phyloP scores from a whole-genome alignment of 2,329 filamentous ascomycete genomes.

The Fusarium sp. region DNA sequence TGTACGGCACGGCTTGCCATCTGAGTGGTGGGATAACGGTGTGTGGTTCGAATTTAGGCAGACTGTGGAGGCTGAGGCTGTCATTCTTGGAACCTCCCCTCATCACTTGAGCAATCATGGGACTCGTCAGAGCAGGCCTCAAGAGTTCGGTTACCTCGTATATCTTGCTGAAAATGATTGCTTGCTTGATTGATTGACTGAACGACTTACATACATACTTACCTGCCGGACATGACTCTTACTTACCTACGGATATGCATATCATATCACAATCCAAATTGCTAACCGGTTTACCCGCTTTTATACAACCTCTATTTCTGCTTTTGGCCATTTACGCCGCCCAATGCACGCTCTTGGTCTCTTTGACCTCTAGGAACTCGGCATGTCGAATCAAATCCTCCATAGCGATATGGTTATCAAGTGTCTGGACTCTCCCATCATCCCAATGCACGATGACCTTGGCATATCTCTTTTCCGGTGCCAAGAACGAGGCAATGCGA shows the following conservation, averaged over 20 bases:
- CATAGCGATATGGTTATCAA: slow-evolving; percentile 40
- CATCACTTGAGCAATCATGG: slow-evolving; percentile 28
- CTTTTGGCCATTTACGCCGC: not conserved
- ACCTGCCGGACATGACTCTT: not conserved
- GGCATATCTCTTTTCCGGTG: slow-evolving; percentile 37
- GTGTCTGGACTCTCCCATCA: slow-evolving; percentile 40
- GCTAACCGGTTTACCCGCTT: not conserved
- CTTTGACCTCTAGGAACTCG: slow-evolving; percentile 42
- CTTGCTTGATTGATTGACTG: not conserved
- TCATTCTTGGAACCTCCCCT: slow-evolving; percentile 24
- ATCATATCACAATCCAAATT: not conserved
- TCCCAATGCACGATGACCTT: slow-evolving; percentile 49
- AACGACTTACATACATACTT: not conserved
- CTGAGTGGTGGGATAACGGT: slow-evolving; percentile 21
- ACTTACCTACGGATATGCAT: not conserved
- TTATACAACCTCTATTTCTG: slow-evolving; percentile 7
- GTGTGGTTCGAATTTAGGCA: slow-evolving; percentile 39
- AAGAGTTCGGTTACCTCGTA: slow-evolving; percentile 11
- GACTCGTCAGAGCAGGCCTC: slow-evolving; percentile 10
- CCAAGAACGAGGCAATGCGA: slow-evolving; percentile 42
- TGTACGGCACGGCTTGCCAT: slow-evolving; percentile 28
- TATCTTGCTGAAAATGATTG: not conserved
- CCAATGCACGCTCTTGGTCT: slow-evolving; percentile 44
- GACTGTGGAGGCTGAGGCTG: slow-evolving; percentile 37
- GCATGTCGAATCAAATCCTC: slow-evolving; percentile 37